Conservation (phyloP, 2,329 filamentous ascomycete species). For the Neofusicoccum laricinum region DNA sequence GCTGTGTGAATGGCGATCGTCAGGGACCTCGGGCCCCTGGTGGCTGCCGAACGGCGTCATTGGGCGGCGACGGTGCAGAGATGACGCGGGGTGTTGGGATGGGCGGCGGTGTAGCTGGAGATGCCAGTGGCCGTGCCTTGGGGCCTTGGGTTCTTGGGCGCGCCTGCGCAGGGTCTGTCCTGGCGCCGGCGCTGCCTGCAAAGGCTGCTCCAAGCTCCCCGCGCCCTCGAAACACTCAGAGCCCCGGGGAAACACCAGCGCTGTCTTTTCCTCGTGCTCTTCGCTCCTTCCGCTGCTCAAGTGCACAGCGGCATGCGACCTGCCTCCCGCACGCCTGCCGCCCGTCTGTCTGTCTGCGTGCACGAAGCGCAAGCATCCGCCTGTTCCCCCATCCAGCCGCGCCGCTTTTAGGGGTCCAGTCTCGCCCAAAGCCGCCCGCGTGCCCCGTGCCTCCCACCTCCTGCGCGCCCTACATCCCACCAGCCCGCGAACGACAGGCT, state of each 20-base stretch:
- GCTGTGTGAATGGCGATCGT: conserved; percentile 4
- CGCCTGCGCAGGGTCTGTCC: neutral
- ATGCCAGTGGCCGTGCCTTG: neutral
- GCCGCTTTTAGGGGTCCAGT: neutral
- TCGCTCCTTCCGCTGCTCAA: neutral
- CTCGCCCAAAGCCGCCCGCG: neutral
- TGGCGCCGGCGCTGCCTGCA: neutral
- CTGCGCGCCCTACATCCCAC: neutral
- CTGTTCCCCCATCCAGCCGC: neutral
- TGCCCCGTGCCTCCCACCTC: conserved; percentile 6
- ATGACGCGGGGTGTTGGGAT: conserved; percentile 4
- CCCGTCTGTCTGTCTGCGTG: neutral
- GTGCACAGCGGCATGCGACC: neutral
- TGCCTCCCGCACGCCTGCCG: conserved; percentile 1
- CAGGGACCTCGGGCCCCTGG: conserved; percentile 1
- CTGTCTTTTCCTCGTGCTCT: neutral
- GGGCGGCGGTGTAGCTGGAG: neutral
- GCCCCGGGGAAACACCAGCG: neutral
- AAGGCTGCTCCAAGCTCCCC: neutral
- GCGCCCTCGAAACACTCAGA: conserved; percentile 1
- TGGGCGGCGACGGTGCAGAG: neutral
- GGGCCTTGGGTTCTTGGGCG: no score
- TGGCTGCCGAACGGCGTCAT: conserved; percentile 1
- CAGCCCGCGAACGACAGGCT: neutral
- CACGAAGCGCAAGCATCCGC: neutral